Base-by-base conservation (phyloP, 2,329 filamentous ascomycete genomes). In the Phialophora tarda region DNA sequence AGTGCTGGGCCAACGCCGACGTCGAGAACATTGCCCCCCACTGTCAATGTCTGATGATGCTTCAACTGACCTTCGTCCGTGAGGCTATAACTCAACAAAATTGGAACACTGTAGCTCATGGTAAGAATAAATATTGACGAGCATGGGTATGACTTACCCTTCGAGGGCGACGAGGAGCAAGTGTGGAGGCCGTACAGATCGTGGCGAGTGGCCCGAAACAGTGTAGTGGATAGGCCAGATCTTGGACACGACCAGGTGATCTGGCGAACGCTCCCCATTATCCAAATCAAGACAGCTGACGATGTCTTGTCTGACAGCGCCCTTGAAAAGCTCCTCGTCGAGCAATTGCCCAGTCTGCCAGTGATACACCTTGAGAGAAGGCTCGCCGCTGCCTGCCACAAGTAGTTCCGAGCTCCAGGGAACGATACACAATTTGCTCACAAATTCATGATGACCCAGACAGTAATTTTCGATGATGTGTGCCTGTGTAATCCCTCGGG, bases 381-480 rank as follows among this genome's bases (percentile, higher is more conserved):
- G 83, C 73, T 98, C 94, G 3, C 94, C 95, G 57, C 94, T 94
- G 10, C 92, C 95, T 5, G 93, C 96, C 34, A 98, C 80, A 32
- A 99, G 83, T 1, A 90, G 72, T n/a, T 88, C 83, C 2, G 83
- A 82, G 26, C 82, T 79, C 60, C 78, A 79, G 0, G 76, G 75
- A 0, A 89, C 88, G 21, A 94, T 80, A 73, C 89, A 90, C 51
- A 99, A 81, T 65, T 87, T 88, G 79, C 85, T 92, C 71, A 99
- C 83, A 76, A 98, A 98, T 44, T 93, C 87, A 60, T 84, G 88
- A 78, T 99, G 95, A 3, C 93, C 94, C 2, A 97, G 85, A 75
- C 94, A 98, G 78, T 91, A 98, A 0, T 84, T 84, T 78, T 98
- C 93, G 70, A 97, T 96, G 67, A 98, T 84, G 77, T 97, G 90